Base-by-base conservation (phyloP, 192 early-diverging fungal species). In the Rhizoclosmatium globosum region DNA sequence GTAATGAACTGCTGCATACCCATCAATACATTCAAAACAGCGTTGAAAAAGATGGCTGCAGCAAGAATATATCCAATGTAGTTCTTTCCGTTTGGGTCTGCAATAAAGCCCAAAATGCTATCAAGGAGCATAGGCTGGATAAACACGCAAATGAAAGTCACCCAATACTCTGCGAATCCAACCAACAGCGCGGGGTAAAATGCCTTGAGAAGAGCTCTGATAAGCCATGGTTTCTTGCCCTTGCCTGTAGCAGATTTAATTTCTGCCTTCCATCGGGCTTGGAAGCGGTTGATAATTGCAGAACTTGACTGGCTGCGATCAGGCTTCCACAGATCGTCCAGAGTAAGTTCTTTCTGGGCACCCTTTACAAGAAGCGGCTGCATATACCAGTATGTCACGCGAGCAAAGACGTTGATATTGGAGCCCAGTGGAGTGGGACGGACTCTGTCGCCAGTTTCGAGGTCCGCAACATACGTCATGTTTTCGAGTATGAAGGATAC, bases 401-500 rank as follows among this genome's bases (percentile, higher is more conserved):
- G 68, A 3, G 81, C 50, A 73, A 82, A 82, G 7, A 82, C 76
- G 56, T 82, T 82, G 4, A 78, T 68, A 70, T 78, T 82, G 31
- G 59, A 65, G 44, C 81, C 81, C 7, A 77, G 47, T 21, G 81
- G 81, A 4, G 47, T 47, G 46, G 81, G 81, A 3, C 67, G 64
- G 3, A 23, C 64, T 38, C 45, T 19, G 1, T 23, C 44, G 4
- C 69, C 69, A 2, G 66, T 71, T 19, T 46, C 76, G 1, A 15
- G 11, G 38, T 78, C 81, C 50, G 9, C 17, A 9, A 65, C 61
- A 53, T 47, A 69, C 2, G 81, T 82, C 31, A 82, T 43, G 58
- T 71, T 71, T 47, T 82, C 81, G 19, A 82, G 47, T 3, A 77
- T 43, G 50, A 81, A 81, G 4, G 72, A 64, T 15, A 68, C 1